Evolutionary conservation across 1,284 basidiomycete species (phyloP).

Genomic region (Cystobasidium sp.): DNA sequence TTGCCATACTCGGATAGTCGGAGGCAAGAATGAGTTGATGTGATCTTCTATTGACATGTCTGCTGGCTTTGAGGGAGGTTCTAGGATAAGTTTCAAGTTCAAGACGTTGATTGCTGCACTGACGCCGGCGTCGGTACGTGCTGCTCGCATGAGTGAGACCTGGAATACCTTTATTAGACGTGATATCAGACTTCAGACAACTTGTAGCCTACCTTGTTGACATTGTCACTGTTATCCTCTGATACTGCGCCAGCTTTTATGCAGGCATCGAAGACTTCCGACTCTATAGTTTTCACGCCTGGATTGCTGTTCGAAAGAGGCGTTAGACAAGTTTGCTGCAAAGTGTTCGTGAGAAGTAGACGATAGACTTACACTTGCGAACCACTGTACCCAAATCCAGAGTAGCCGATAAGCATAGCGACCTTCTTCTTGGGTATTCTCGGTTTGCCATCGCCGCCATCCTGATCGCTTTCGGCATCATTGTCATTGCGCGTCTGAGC

Average conservation of each 20-base stretch:
- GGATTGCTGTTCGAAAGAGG: slow-evolving; percentile 55
- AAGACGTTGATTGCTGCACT: slow-evolving; percentile 94
- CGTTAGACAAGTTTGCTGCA: not conserved
- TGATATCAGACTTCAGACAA: not conserved
- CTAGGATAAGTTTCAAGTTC: slow-evolving; percentile 84
- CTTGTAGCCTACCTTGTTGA: slow-evolving; percentile 67
- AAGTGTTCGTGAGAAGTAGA: not conserved
- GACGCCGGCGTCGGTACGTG: slow-evolving; percentile 95
- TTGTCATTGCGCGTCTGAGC: slow-evolving; percentile 55
- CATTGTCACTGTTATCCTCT: slow-evolving; percentile 87
- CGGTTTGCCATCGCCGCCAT: slow-evolving; percentile 57
- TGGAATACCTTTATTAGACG: slow-evolving; percentile 53
- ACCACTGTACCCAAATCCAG: slow-evolving; percentile 74
- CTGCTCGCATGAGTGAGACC: slow-evolving; percentile 85
- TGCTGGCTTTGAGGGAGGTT: slow-evolving; percentile 71
- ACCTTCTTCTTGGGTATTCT: slow-evolving; percentile 63
- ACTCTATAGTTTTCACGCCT: slow-evolving; percentile 82
- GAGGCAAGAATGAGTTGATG: slow-evolving; percentile 84
- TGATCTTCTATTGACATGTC: slow-evolving; percentile 55
- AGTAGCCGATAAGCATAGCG: slow-evolving; percentile 63
- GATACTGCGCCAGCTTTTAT: slow-evolving; percentile 89
- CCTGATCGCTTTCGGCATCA: slow-evolving; percentile 55
- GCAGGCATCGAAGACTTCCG: slow-evolving; percentile 83
- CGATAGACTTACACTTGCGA: slow-evolving; percentile 82
- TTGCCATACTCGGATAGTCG: slow-evolving; percentile 90